phyloP scores from a whole-genome alignment of 139 green algal species.

The Dunaliella primolecta region DNA sequence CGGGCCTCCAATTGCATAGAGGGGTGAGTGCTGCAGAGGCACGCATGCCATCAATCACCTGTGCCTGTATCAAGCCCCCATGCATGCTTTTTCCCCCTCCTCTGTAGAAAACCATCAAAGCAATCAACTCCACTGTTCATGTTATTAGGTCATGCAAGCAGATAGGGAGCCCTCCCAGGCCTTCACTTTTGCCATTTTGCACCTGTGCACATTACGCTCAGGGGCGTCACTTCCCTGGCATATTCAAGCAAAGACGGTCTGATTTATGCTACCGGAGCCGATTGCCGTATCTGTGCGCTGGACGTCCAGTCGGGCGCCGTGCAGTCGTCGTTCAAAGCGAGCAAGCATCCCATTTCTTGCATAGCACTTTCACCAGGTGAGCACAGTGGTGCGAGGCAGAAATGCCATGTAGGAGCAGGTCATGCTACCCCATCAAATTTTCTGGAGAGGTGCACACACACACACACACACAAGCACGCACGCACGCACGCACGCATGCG shows the following conservation, averaged over 20 bases:
- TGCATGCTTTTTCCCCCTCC: neutral
- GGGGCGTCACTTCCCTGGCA: slow-evolving; percentile 36
- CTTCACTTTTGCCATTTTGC: no score
- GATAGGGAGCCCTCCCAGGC: neutral
- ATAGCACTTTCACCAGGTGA: slow-evolving; percentile 46
- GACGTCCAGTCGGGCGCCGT: slow-evolving; percentile 19
- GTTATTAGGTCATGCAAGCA: neutral
- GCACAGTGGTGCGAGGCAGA: neutral
- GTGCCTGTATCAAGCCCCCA: neutral
- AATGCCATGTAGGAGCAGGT: no score
- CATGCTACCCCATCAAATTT: no score
- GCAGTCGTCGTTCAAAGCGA: slow-evolving; percentile 38
- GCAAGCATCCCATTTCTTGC: slow-evolving; percentile 49
- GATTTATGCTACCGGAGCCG: slow-evolving; percentile 24
- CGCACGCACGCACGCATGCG: neutral
- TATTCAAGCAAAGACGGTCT: slow-evolving; percentile 16
- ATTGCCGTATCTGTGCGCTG: slow-evolving; percentile 22
- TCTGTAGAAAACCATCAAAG: neutral
- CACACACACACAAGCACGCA: neutral
- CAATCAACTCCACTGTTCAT: neutral
- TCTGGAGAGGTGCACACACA: neutral
- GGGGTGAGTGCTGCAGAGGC: slow-evolving; percentile 44
- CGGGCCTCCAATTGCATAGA: slow-evolving; percentile 38
- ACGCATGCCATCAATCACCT: neutral
- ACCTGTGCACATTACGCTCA: no score